These are phyloP conservation scores for Pseudogymnoascus sp. DNA, from an alignment of 2,329 filamentous ascomycete genomes.

Conservation along the genomic window DNA sequence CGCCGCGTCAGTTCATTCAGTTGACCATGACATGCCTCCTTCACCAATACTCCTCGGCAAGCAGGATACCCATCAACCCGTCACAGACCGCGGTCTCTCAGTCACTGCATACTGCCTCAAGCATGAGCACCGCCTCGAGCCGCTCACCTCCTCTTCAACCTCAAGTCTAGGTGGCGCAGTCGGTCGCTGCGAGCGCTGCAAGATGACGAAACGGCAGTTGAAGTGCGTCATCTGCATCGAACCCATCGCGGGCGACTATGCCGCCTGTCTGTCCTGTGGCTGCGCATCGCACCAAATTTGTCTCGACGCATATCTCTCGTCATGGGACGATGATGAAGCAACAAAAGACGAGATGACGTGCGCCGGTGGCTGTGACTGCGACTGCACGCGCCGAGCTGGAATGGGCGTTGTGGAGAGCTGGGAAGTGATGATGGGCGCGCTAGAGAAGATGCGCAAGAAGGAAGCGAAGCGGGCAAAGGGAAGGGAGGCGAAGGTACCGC, in stretches of 20 bases:
- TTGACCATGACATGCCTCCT: slow-evolving; percentile 23
- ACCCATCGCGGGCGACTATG: slow-evolving; percentile 50
- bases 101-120: slow-evolving; percentile 54
- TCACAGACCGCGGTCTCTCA: slow-evolving; percentile 40
- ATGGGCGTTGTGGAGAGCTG: slow-evolving; percentile 53
- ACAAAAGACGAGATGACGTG: slow-evolving; percentile 40
- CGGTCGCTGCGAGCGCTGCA: slow-evolving; percentile 43
- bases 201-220: slow-evolving; percentile 47
- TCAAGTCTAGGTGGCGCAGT: slow-evolving; percentile 35
- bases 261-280: slow-evolving; percentile 54
- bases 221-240: slow-evolving; percentile 56
- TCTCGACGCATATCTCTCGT: slow-evolving; percentile 44
- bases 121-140: slow-evolving; percentile 55
- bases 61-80: slow-evolving; percentile 38
- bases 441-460: slow-evolving; percentile 23
- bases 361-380: slow-evolving; percentile 57
- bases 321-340: slow-evolving; percentile 25
- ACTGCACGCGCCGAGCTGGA: slow-evolving; percentile 49
- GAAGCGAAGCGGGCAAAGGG: slow-evolving; percentile 1
- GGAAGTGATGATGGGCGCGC: slow-evolving; percentile 43
- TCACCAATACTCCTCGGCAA: slow-evolving; percentile 50
- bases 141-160: slow-evolving; percentile 35
- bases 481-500: slow-evolving; percentile 12
- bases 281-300: slow-evolving; percentile 54
- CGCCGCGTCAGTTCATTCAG: slow-evolving; percentile 21